Evolutionary conservation across 257 asterid genomes (phyloP).

Genomic region (Paulownia fortunei): DNA sequence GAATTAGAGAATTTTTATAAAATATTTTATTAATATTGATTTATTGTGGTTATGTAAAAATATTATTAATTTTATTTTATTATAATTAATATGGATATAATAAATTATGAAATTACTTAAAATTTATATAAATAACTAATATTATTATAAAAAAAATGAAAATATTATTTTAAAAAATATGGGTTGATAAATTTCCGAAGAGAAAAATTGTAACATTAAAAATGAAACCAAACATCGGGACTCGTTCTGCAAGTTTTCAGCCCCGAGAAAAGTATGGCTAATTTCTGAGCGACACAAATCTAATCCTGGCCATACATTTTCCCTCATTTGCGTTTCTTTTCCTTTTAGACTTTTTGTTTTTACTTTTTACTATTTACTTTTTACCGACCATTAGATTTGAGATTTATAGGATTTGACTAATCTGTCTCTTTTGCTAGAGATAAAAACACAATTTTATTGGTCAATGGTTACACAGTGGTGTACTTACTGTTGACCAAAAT

Average conservation of each 20-base stretch:
- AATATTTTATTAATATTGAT: no score
- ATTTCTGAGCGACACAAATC: not conserved
- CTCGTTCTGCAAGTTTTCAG: not conserved
- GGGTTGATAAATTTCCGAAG: no score
- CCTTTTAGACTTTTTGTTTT: not conserved
- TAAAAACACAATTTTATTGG: not conserved
- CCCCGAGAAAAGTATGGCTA: not conserved
- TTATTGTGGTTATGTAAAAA: no score
- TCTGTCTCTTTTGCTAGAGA: not conserved
- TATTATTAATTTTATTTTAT: no score
- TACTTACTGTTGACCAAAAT: not conserved
- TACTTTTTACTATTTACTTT: not conserved
- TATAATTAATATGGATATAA: no score
- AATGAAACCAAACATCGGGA: no score
- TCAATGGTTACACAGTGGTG: not conserved
- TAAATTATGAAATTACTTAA: no score
- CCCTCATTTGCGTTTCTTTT: not conserved
- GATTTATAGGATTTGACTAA: not conserved
- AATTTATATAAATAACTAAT: no score
- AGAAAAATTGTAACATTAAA: no score
- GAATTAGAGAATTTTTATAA: no score
- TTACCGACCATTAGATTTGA: slow-evolving; percentile 1
- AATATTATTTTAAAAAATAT: no score
- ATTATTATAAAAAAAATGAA: no score
- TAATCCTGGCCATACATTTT: not conserved